Base-by-base conservation (phyloP, 108 stramenopile genomes). In the Cyclotella kingstonii region DNA sequence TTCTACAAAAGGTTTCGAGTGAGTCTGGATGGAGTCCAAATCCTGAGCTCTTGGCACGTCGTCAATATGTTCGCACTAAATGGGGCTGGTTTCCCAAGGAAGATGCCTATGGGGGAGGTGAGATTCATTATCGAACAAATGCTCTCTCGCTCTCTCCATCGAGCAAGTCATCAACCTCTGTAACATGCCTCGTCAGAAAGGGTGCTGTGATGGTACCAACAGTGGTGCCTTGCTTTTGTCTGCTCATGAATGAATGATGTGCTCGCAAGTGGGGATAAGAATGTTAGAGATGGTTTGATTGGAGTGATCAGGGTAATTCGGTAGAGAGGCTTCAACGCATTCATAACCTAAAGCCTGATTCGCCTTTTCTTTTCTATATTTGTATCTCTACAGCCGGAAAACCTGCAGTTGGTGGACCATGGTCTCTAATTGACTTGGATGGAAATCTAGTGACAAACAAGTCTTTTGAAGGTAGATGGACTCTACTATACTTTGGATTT, bases 401-500 rank as follows among this genome's bases (percentile, higher is more conserved):
- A 52, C 91, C 91, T 48, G 91, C 91, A 12, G 90, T 93, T 70
- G 91, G 91, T 22, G 91, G 91, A 30, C 85, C 86, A 8, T 93
- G 91, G 91, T 87, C 89, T 19, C 76, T 93, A 41, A 70, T 93
- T 7, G 91, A 93, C 71, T 59, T 93, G 59, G 85, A 93, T 44
- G 91, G 91, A 41, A 88, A 90, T 33, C 55, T 93, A 12, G 91
- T 93, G 0, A 90, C 91, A 18, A 80, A 90, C 54, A 73, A 82
- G 39, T 78, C 77, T 12, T 93, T 90, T 74, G 78, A 87, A 59
- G 94, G 94, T 40, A 89, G 90, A 49, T 95, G 90, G 90, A 77
- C 91, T 22, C 73, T 99, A 8, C 75, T 99, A 5, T 99, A 99
- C 81, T 99, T 99, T 76, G 99, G 99, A 44, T 99, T 99, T 78